Evolutionary conservation across 129 eudicot genomes (phyloP).

Genomic region (Smallanthus sonchifolius): DNA sequence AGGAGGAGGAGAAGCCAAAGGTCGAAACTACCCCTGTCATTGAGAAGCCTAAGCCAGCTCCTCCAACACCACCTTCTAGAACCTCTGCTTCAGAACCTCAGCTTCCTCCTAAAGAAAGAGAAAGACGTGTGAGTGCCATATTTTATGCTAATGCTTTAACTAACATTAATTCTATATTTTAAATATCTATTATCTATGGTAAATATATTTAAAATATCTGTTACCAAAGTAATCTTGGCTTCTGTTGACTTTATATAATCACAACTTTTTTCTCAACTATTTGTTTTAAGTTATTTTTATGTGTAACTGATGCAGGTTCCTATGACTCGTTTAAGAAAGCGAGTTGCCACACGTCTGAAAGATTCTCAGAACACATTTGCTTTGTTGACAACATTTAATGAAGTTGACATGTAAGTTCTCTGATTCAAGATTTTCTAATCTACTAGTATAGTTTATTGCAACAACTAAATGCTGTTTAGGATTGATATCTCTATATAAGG

Average conservation of each 20-base stretch:
- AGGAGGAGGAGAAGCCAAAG: constrained; percentile 36
- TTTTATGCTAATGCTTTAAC: constrained; percentile 6
- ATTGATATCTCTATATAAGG: background rate
- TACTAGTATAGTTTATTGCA: constrained; percentile 5
- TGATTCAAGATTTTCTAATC: background rate
- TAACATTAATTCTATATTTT: background rate
- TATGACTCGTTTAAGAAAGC: constrained; percentile 91
- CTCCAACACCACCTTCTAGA: constrained; percentile 51
- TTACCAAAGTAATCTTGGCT: background rate
- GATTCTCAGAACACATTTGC: constrained; percentile 99
- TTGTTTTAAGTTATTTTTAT: background rate
- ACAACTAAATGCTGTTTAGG: constrained; percentile 2
- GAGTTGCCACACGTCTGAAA: constrained; percentile 93
- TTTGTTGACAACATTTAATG: constrained; percentile 89
- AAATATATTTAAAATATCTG: background rate
- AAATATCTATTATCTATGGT: background rate
- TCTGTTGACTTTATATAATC: background rate
- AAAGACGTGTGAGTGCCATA: constrained; percentile 71
- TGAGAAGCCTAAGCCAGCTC: constrained; percentile 51
- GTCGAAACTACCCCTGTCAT: constrained; percentile 47
- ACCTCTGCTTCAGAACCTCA: constrained; percentile 66
- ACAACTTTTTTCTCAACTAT: background rate
- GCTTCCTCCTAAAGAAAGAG: constrained; percentile 91
- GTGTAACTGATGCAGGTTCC: constrained; percentile 55
- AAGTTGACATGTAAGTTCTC: constrained; percentile 84